Evolutionary conservation across 805 yeast genomes (phyloP).

Genomic region (Ogataea nonfermentans): DNA sequence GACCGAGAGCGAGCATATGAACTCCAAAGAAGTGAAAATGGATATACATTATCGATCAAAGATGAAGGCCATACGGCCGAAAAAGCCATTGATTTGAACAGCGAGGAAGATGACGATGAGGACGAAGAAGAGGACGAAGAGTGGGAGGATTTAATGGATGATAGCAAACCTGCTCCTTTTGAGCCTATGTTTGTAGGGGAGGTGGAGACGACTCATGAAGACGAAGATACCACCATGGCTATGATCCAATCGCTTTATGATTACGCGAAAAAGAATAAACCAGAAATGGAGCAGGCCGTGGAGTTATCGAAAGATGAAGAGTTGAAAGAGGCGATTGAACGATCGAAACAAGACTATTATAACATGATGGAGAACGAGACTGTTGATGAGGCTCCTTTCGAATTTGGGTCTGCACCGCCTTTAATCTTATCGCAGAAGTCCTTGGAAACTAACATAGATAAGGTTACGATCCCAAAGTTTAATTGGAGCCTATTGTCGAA

Average conservation of each 20-base stretch:
- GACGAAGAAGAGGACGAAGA: conserved; percentile 49
- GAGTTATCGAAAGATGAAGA: conserved; percentile 26
- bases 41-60: conserved; percentile 74
- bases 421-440: conserved; percentile 23
- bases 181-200: conserved; percentile 21
- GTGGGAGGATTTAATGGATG: conserved; percentile 62
- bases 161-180: conserved; percentile 3
- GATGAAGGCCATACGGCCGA: conserved; percentile 39
- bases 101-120: conserved; percentile 29
- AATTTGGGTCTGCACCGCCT: conserved; percentile 16
- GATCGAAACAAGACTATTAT: conserved; percentile 43
- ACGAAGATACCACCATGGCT: conserved; percentile 26
- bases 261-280: conserved; percentile 30
- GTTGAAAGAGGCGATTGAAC: conserved; percentile 46
- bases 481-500: conserved; percentile 13
- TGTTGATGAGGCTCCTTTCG: conserved; percentile 5
- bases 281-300: conserved; percentile 15
- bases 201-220: conserved; percentile 5
- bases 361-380: conserved; percentile 27
- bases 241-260: conserved; percentile 34
- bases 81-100: conserved; percentile 43
- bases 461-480: conserved; percentile 14
- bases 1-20: conserved; percentile 76
- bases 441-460: conserved; percentile 14
- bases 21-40: conserved; percentile 71